phyloP scores from a whole-genome alignment of 805 yeast genomes.

The Wickerhamomyces queroliae region DNA sequence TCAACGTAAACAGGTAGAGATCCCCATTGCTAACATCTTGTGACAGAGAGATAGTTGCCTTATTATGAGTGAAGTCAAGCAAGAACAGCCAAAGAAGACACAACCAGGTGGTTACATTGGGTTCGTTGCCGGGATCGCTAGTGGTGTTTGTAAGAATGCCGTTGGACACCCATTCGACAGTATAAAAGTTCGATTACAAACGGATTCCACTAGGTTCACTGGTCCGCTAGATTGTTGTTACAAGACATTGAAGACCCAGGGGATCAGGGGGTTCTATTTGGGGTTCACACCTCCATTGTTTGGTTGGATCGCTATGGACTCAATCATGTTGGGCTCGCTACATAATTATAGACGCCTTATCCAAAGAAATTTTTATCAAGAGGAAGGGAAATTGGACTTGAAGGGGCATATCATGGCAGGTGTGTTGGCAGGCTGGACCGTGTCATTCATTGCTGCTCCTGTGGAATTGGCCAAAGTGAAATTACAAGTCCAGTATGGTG shows the following conservation, averaged over 20 bases:
- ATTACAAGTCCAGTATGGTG: slow-evolving; percentile 85
- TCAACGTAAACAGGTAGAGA: no score
- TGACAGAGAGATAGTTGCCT: background rate
- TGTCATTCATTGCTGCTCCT: slow-evolving; percentile 93
- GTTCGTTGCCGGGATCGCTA: slow-evolving; percentile 82
- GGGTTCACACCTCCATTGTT: slow-evolving; percentile 92
- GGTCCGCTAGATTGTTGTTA: slow-evolving; percentile 80
- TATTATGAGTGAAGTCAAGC: background rate
- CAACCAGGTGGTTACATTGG: slow-evolving; percentile 43
- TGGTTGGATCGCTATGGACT: slow-evolving; percentile 94
- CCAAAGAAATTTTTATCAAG: slow-evolving; percentile 54
- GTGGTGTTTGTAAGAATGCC: slow-evolving; percentile 80
- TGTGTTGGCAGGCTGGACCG: slow-evolving; percentile 79
- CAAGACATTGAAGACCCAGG: slow-evolving; percentile 71
- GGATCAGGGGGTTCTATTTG: slow-evolving; percentile 72
- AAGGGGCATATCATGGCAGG: slow-evolving; percentile 77
- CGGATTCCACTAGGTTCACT: slow-evolving; percentile 63
- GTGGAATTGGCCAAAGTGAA: slow-evolving; percentile 86
- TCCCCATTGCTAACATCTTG: no score
- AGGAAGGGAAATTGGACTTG: slow-evolving; percentile 62
- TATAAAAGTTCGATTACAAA: slow-evolving; percentile 79
- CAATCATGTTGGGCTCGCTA: slow-evolving; percentile 82
- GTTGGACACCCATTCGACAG: slow-evolving; percentile 96
- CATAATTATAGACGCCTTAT: slow-evolving; percentile 69
- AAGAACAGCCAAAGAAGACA: background rate